Evolutionary conservation across 768 basidiomycete genomes (phyloP), one percentile per base, ranked within the genome.

Genomic region (Agrocybe praecox): DNA sequence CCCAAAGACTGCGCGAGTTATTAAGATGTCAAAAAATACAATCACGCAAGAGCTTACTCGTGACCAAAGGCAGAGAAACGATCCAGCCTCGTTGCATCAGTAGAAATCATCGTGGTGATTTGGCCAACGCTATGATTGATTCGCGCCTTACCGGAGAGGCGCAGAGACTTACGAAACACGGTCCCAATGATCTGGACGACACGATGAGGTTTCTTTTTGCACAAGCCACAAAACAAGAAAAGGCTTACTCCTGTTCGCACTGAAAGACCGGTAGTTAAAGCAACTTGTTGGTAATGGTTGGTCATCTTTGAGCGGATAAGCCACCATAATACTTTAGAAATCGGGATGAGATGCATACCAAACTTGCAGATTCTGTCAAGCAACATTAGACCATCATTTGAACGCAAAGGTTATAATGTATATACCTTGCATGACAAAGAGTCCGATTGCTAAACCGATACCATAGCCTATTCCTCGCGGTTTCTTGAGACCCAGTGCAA

Each of bases 41-140:
- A n/a, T n/a, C n/a, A 46, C 9, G 17, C 43, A 46, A 29, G 26
- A 17, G 55, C 76, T 54, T 34, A 79, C 77, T 74, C 74, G 64
- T 79, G 79, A 17, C 59, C 74, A 52, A 73, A 80, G 2, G 67
- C 72, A n/a, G 74, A 69, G 64, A 82, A 80, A 14, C 74, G 67
- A 57, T 87, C 87, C 17, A 88, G 67, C 49, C 84, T 78, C 4
- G 79, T 77, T 0, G 86, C 73, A 64, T 91, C 89, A 6, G 84
- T 79, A 1, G 85, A 84, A 11, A 90, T 86, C 76, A 90, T 83
- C 0, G 87, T 90, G 8, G 83, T 88, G 48, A 89, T 84, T 64
- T 87, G 76, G 0, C 89, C 89, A 32, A 83, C 82, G 19, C 79
- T 82, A 64, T 88, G 86, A 36, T 81, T 74, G 21, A 80, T 59